phyloP scores from a whole-genome alignment of 1,284 basidiomycete species.

The Bjerkandera adusta region DNA sequence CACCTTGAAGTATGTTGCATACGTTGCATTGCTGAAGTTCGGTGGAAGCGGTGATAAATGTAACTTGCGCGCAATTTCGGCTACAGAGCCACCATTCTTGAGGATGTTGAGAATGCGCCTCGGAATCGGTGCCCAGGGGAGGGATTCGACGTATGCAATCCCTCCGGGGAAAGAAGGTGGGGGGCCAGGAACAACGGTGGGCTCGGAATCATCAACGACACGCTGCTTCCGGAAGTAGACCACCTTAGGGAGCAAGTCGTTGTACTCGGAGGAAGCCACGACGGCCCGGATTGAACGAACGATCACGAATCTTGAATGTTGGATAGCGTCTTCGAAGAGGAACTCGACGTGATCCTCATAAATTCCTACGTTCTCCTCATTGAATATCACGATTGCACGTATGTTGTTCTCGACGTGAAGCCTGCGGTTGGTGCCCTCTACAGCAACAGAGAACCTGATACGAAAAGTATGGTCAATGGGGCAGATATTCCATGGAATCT shows the following conservation, averaged over 20 bases:
- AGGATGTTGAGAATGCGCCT: conserved; percentile 13
- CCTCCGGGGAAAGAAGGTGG: conserved; percentile 29
- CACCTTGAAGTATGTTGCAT: conserved; percentile 46
- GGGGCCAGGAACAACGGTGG: conserved; percentile 45
- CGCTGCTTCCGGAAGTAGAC: conserved; percentile 51
- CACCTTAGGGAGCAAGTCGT: conserved; percentile 43
- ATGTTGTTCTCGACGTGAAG: conserved; percentile 30
- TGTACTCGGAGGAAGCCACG: conserved; percentile 33
- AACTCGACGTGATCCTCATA: conserved; percentile 42
- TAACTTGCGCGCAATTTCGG: conserved; percentile 12
- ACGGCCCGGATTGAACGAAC: conserved; percentile 32
- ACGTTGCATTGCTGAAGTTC: conserved; percentile 36
- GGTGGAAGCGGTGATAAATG: conserved; percentile 36
- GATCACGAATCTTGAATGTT: conserved; percentile 33
- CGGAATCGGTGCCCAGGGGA: conserved; percentile 24
- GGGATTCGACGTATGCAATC: conserved; percentile 27
- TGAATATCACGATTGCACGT: conserved; percentile 33
- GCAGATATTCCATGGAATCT: conserved; percentile 38
- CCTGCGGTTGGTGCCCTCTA: conserved; percentile 20
- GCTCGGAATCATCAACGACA: conserved; percentile 37
- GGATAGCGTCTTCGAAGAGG: conserved; percentile 28
- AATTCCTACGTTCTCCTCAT: conserved; percentile 38
- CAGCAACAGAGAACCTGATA: conserved; percentile 13
- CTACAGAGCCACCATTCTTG: conserved; percentile 5
- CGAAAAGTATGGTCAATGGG: conserved; percentile 31